These are phyloP conservation scores for Lenwebbia sp. DNA, from an alignment of 345 rosid species.

Conservation along the genomic window DNA sequence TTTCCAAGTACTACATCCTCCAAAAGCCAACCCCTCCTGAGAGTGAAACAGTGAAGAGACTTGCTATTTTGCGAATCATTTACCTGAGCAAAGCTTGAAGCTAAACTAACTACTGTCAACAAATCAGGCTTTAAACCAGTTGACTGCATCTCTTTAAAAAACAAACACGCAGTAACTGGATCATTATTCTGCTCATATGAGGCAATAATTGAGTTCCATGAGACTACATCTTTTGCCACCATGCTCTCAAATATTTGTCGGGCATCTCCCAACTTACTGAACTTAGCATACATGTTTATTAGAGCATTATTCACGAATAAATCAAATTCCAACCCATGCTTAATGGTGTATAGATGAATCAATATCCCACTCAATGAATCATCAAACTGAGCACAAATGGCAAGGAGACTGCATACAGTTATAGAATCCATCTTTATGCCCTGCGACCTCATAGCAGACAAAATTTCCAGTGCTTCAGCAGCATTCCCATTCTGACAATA, in stretches of 20 bases:
- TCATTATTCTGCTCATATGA: constrained; percentile 13
- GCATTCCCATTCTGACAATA: constrained; percentile 14
- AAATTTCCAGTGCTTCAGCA: constrained; percentile 2
- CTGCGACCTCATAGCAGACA: constrained; percentile 3
- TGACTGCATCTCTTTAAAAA: constrained; percentile 5
- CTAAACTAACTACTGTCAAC: constrained; percentile 8
- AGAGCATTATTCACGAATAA: constrained; percentile 28
- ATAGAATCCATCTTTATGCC: constrained; percentile 12
- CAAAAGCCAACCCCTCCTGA: constrained; percentile 7
- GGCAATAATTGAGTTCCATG: constrained; percentile 35
- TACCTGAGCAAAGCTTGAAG: constrained; percentile 1
- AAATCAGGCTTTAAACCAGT: constrained; percentile 3
- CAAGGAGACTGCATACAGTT: constrained; percentile 7
- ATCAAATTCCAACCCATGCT: constrained; percentile 19
- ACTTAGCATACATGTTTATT: constrained; percentile 34
- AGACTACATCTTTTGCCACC: constrained; percentile 21
- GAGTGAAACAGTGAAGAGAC: constrained; percentile 1
- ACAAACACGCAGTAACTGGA: constrained; percentile 1
- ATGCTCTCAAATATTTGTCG: constrained; percentile 15
- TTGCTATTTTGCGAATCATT: not conserved
- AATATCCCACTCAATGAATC: constrained; percentile 2
- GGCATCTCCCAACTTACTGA: constrained; percentile 9
- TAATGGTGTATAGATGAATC: constrained; percentile 8
- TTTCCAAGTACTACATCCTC: constrained; percentile 14
- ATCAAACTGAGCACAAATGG: constrained; percentile 2